Evolutionary conservation across 2,329 filamentous ascomycete species (phyloP).

Genomic region (Hawksworthiomyces lignivorus): DNA sequence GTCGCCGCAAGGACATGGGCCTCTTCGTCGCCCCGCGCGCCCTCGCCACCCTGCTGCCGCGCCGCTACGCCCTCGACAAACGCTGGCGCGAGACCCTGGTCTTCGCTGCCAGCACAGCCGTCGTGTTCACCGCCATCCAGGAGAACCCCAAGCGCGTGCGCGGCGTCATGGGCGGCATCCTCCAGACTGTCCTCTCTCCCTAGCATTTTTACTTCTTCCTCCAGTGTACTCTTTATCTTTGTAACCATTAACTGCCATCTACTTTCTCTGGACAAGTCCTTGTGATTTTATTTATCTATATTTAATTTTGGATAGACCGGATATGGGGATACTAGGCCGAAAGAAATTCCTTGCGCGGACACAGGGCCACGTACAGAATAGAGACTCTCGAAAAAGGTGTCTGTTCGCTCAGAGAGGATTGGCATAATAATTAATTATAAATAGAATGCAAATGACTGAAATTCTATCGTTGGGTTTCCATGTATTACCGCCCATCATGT

Average conservation of each 20-base stretch:
- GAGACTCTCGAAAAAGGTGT: too few species aligned
- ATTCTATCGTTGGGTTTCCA: too few species aligned
- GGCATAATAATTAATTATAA: too few species aligned
- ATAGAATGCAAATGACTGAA: too few species aligned
- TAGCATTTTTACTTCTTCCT: too few species aligned
- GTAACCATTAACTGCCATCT: not conserved
- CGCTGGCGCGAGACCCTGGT: constrained; percentile 60
- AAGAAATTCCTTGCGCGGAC: too few species aligned
- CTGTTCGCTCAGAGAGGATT: too few species aligned
- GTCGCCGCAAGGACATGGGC: constrained; percentile 64
- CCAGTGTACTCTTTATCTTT: not conserved
- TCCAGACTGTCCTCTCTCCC: constrained; percentile 39
- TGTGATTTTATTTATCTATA: too few species aligned
- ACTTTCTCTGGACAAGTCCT: not conserved
- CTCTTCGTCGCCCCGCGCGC: constrained; percentile 77
- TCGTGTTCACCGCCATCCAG: constrained; percentile 59
- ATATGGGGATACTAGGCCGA: too few species aligned
- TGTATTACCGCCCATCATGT: too few species aligned
- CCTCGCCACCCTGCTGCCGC: constrained; percentile 64
- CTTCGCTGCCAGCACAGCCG: constrained; percentile 60
- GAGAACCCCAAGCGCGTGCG: constrained; percentile 58
- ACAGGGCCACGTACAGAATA: too few species aligned
- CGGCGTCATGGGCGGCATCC: constrained; percentile 58
- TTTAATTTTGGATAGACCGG: too few species aligned
- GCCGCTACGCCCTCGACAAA: constrained; percentile 54